Conservation (phyloP, 805 yeast species). For the Candida arabinofermentans region DNA sequence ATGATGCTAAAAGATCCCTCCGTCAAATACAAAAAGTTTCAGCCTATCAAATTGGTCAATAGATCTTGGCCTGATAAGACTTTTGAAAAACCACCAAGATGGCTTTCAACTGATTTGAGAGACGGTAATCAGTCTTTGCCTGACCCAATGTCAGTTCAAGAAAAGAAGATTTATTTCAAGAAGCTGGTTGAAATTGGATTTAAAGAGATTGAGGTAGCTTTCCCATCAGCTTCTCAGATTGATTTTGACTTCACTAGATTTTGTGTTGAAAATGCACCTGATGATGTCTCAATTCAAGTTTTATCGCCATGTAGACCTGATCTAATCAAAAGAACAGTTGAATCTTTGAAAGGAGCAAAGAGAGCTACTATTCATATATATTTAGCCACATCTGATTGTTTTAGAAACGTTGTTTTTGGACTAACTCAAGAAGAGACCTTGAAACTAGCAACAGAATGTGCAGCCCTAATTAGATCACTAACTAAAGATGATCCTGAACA, state of each 20-base stretch:
- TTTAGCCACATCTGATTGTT: conserved; percentile 71
- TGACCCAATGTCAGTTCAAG: conserved; percentile 82
- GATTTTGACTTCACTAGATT: conserved; percentile 79
- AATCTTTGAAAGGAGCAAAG: conserved; percentile 69
- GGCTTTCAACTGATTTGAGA: conserved; percentile 80
- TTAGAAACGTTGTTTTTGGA: conserved; percentile 67
- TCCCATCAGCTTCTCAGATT: conserved; percentile 75
- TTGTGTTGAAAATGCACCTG: conserved; percentile 71
- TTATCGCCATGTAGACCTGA: conserved; percentile 75
- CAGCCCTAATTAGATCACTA: conserved; percentile 57
- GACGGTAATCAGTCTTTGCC: conserved; percentile 86
- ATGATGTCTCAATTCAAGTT: conserved; percentile 73
- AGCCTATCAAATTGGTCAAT: conserved; percentile 48
- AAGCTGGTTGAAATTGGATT: conserved; percentile 70
- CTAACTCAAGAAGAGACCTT: conserved; percentile 57
- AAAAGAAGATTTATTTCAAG: conserved; percentile 65
- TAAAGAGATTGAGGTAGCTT: conserved; percentile 80
- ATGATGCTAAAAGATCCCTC: conserved; percentile 61
- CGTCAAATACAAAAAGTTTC: conserved; percentile 55
- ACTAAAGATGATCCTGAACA: conserved; percentile 64
- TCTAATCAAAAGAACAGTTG: conserved; percentile 66
- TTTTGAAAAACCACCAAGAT: conserved; percentile 64
- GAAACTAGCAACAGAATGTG: conserved; percentile 56
- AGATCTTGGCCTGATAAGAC: conserved; percentile 68
- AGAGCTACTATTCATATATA: conserved; percentile 73